phyloP scores from a whole-genome alignment of 2,329 filamentous ascomycete genomes.

The Huntiella moniliformis region DNA sequence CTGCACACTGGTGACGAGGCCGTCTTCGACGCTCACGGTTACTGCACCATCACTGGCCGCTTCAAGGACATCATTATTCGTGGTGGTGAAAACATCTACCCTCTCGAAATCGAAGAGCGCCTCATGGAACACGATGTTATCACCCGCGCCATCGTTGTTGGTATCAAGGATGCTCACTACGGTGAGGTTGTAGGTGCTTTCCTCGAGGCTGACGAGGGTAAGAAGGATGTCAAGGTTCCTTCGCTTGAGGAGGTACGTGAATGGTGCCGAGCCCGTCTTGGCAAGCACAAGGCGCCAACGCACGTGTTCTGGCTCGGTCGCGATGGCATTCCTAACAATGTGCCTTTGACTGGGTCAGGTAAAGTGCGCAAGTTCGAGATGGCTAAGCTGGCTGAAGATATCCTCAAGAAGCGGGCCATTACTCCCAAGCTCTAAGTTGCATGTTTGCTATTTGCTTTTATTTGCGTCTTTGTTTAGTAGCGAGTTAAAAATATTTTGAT shows the following conservation, averaged over 20 bases:
- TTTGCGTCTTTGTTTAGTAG: too few species aligned
- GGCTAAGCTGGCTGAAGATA: slow-evolving; percentile 34
- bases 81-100: slow-evolving; percentile 57
- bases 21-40: slow-evolving; percentile 47
- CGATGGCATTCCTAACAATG: slow-evolving; percentile 31
- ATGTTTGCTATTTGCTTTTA: too few species aligned
- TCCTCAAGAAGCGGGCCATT: slow-evolving; percentile 30
- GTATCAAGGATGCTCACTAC: slow-evolving; percentile 49
- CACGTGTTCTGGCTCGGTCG: slow-evolving; percentile 62
- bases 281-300: slow-evolving; percentile 49
- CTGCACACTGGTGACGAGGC: slow-evolving; percentile 51
- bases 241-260: slow-evolving; percentile 35
- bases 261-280: slow-evolving; percentile 43
- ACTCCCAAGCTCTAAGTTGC: slow-evolving; percentile 19
- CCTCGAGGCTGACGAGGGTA: slow-evolving; percentile 23
- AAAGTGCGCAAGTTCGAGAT: slow-evolving; percentile 52
- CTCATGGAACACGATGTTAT: slow-evolving; percentile 46
- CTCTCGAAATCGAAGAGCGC: slow-evolving; percentile 57
- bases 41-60: slow-evolving; percentile 53
- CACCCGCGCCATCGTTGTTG: slow-evolving; percentile 47
- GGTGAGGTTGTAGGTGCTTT: slow-evolving; percentile 57
- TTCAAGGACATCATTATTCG: slow-evolving; percentile 69
- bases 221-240: slow-evolving; percentile 19
- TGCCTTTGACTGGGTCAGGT: slow-evolving; percentile 52
- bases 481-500: too few species aligned